Base-by-base conservation (phyloP, 1,284 basidiomycete species). In the Fomitopsis pinicola region DNA sequence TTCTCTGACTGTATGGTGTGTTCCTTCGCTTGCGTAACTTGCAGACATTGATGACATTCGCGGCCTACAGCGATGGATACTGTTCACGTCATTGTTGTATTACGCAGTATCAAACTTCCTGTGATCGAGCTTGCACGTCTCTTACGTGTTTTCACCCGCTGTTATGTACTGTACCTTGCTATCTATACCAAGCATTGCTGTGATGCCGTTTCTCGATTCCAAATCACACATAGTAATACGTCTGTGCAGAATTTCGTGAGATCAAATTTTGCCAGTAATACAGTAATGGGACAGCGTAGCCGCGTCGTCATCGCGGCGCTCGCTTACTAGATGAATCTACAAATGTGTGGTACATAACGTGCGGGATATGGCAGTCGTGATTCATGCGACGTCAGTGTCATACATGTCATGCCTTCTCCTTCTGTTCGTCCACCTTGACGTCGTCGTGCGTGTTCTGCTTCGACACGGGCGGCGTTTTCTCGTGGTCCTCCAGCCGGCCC, bases 361-460 rank as follows among this genome's bases (percentile, higher is more conserved):
- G 45, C 8, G 28, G 45, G 17, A 55, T 30, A 19, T 42, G 9
- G 22, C 35, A 19, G n/a, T 55, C 35, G 36, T 38, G 22, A 42
- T 9, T 40, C 53, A 22, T 17, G 53, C 40, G 28, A 8, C 28
- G 40, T 30, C 19, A 44, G 17, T 17, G 14, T 55, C 42, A 35
- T 55, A 15, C 26, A n/a, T 3, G n/a, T 54, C 36, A 54, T 36
- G 15, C 52, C n/a, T 54, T 40, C 52, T 59, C 55, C n/a, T 40
- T 15, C 46, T 35, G 19, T 42, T 60, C 59, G 45, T 60, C 59
- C 33, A 60, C 54, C 59, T 60, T 60, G 8, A 60, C 22, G 55
- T 60, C 59, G 35, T n/a, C 22, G 8, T 5, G 5, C 12, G 33
- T 22, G 28, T 56, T 53, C 19, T 36, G n/a, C 33, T 55, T 22